These are phyloP conservation scores for Sonneratia caseolaris DNA, from an alignment of 345 rosid genomes.

Conservation along the genomic window DNA sequence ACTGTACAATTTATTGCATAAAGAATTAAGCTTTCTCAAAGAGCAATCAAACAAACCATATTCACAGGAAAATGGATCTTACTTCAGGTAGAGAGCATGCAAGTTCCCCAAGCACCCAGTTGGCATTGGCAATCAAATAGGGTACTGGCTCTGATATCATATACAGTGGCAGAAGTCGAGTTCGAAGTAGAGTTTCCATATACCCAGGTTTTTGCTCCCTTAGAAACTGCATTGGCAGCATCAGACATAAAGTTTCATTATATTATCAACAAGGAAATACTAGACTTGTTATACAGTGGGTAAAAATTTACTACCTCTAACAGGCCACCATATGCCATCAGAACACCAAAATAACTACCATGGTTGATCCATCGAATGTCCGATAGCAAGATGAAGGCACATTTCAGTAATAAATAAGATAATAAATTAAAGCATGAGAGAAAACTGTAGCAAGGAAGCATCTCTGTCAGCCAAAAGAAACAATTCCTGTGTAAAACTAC, in stretches of 20 bases:
- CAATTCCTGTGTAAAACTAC: background rate
- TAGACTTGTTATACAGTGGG: constrained; percentile 10
- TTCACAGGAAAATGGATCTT: constrained; percentile 15
- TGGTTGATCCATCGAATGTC: constrained; percentile 1
- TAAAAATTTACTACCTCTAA: constrained; percentile 58
- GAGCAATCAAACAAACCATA: constrained; percentile 9
- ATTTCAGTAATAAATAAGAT: background rate
- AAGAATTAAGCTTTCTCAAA: background rate
- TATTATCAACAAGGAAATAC: background rate
- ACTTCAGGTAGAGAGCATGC: constrained; percentile 69
- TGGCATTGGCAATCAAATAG: constrained; percentile 69
- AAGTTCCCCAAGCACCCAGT: constrained; percentile 85
- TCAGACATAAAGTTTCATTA: constrained; percentile 1
- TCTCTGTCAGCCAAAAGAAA: background rate
- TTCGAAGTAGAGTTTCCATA: constrained; percentile 36
- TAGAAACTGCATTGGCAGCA: constrained; percentile 47
- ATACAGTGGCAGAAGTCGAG: constrained; percentile 59
- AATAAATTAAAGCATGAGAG: background rate
- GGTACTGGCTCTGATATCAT: constrained; percentile 39
- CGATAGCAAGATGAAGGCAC: background rate
- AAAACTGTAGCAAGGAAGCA: background rate
- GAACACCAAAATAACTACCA: constrained; percentile 77
- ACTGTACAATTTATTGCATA: background rate
- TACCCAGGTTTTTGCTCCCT: constrained; percentile 53
- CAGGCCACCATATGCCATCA: constrained; percentile 79